A percentile compares a stretch with the other conserved stretches of the same genome.
Evolutionary conservation across 139 green algal species (phyloP).

Genomic region (Tetraselmis striata): DNA sequence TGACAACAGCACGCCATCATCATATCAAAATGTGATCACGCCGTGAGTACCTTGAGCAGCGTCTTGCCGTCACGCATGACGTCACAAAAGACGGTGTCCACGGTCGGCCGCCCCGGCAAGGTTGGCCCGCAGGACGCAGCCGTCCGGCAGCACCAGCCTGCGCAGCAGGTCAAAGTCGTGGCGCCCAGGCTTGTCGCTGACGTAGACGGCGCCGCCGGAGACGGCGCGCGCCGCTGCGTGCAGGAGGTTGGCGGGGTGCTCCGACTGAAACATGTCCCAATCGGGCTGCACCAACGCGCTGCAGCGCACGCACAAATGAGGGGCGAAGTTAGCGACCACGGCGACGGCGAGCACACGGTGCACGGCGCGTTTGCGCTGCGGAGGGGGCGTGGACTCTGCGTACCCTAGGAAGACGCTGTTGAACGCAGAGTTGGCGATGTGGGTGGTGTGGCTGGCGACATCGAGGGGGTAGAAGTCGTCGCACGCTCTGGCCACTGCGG

Average conservation of each 20-base stretch:
- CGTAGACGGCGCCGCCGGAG: slow-evolving; percentile 73
- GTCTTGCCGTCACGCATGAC: slow-evolving; percentile 62
- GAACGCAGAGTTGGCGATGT: slow-evolving; percentile 86
- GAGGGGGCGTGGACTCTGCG: slow-evolving; percentile 4
- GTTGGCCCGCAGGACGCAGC: slow-evolving; percentile 49
- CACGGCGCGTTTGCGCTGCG: slow-evolving; percentile 12
- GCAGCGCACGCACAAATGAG: too few species aligned
- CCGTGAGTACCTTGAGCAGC: slow-evolving; percentile 73
- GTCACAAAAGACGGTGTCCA: slow-evolving; percentile 84
- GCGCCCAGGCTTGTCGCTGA: slow-evolving; percentile 73
- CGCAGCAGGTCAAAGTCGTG: slow-evolving; percentile 79
- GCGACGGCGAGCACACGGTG: background rate
- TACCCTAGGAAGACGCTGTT: slow-evolving; percentile 71
- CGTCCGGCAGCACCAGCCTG: slow-evolving; percentile 72
- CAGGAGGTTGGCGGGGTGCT: slow-evolving; percentile 31
- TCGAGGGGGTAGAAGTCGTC: slow-evolving; percentile 51
- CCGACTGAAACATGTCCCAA: slow-evolving; percentile 73
- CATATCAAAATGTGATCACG: too few species aligned
- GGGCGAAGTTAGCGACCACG: too few species aligned
- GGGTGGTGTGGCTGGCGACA: slow-evolving; percentile 61
- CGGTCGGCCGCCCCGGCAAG: slow-evolving; percentile 81
- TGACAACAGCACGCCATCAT: too few species aligned
- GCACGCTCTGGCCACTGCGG: slow-evolving; percentile 26
- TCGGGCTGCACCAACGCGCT: slow-evolving; percentile 44
- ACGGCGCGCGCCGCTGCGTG: slow-evolving; percentile 56